These are phyloP conservation scores for Saturnispora besseyi DNA, from an alignment of 805 yeast species.

Conservation along the genomic window DNA sequence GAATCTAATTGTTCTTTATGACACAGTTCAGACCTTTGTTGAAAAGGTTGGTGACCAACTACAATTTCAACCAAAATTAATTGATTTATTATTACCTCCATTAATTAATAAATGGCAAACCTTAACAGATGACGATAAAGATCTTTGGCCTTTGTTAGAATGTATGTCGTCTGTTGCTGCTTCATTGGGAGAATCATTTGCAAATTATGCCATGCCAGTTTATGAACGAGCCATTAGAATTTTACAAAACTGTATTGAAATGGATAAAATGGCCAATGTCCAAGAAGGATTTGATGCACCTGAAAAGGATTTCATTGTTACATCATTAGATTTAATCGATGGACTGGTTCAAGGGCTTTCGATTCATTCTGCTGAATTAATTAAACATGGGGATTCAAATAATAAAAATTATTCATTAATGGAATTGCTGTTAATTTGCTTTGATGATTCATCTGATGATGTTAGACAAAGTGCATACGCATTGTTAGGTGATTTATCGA, in stretches of 20 bases:
- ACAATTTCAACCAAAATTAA: conserved; percentile 42
- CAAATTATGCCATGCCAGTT: conserved; percentile 82
- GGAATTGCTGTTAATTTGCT: conserved; percentile 55
- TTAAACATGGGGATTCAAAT: conserved; percentile 24
- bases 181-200: conserved; percentile 71
- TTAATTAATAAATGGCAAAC: conserved; percentile 72
- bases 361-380: conserved; percentile 46
- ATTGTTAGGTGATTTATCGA: conserved; percentile 81
- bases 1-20: conserved; percentile 75
- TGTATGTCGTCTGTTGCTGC: conserved; percentile 91
- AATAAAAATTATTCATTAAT: conserved; percentile 32
- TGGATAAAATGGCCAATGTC: conserved; percentile 51
- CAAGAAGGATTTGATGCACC: conserved; percentile 68
- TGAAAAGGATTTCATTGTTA: conserved; percentile 83
- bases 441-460: conserved; percentile 70
- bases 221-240: conserved; percentile 71
- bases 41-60: conserved; percentile 61
- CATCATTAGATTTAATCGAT: conserved; percentile 82
- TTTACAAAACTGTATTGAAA: conserved; percentile 55
- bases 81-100: conserved; percentile 67
- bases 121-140: conserved; percentile 69
- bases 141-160: conserved; percentile 85
- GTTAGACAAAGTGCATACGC: conserved; percentile 94
- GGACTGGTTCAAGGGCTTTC: conserved; percentile 90
- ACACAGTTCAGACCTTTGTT: conserved; percentile 82